Base-by-base conservation (phyloP, 768 basidiomycete genomes). In the Nidularia sp. region DNA sequence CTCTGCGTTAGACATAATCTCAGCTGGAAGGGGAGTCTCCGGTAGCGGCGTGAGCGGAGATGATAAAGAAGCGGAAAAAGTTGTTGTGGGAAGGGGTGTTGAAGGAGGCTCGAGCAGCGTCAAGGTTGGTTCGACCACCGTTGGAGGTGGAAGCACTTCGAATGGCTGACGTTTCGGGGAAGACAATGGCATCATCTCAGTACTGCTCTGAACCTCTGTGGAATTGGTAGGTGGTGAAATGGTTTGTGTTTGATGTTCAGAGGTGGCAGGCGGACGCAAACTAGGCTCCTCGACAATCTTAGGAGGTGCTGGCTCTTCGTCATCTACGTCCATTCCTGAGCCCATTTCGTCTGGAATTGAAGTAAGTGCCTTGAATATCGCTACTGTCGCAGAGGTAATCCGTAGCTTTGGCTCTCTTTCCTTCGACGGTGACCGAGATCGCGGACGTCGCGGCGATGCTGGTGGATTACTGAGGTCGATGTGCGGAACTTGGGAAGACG, bases 21-120 rank as follows among this genome's bases (percentile, higher is more conserved):
- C 64, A 1, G 58, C 42, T 13, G 65, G 64, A 31, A 61, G 59
- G 4, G 80, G 80, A 1, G 81, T 79, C 53, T 75, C 70, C 5
- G 79, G 74, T 34, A 80, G 58, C 5, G 82, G 81, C 5, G 82
- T 81, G 34, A 84, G 53, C 10, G 69, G 68, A n/a, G 71, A 72
- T 56, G 66, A 22, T 9, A 18, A 35, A 47, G 18, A 18, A 6
- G 25, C 15, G 35, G 18, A 18, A 18, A 18, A 18, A 1, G 18
- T 18, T 18, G 18, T 18, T 18, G 18, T 18, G 18, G 18, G 18
- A 18, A 18, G 18, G 18, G 18, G 18, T 18, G 18, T 18, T 18
- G 18, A 18, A 18, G 18, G 18, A 39, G 36, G n/a, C 36, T 39
- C 36, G 36, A 39, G 36, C 36, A n/a, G 36, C n/a, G 36, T n/a